Evolutionary conservation across 148 eudicot species (phyloP).

Genomic region (Cornus kousa): DNA sequence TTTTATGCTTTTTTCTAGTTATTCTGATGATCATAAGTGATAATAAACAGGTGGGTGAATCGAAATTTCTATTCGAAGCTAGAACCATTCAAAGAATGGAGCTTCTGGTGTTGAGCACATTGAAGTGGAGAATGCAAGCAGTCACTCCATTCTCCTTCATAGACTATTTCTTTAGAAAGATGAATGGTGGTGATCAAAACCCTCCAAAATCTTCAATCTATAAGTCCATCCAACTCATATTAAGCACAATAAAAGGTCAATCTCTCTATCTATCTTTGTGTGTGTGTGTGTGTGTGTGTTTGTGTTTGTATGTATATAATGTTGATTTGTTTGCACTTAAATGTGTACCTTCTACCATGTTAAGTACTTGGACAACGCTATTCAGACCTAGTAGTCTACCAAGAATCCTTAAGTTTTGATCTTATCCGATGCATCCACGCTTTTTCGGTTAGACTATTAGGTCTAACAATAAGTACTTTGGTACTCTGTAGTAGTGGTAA

Average conservation of each 20-base stretch:
- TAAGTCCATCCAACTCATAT: conserved; percentile 52
- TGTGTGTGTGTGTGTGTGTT: neutral
- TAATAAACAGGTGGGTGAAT: conserved; percentile 45
- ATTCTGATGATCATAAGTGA: neutral
- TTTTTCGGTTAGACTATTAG: too few relatives aligned
- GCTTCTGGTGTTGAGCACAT: conserved; percentile 65
- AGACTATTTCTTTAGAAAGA: conserved; percentile 53
- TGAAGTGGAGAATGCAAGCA: conserved; percentile 86
- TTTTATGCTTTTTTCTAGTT: neutral
- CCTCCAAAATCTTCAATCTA: conserved; percentile 38
- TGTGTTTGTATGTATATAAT: neutral
- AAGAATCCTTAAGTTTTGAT: too few relatives aligned
- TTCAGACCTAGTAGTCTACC: too few relatives aligned
- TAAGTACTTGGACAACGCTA: neutral
- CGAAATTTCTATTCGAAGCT: conserved; percentile 61
- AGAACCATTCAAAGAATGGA: conserved; percentile 76
- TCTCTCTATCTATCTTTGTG: neutral
- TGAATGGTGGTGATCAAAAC: conserved; percentile 47
- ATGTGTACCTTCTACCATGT: neutral
- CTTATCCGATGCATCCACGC: too few relatives aligned
- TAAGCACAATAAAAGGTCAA: conserved; percentile 55
- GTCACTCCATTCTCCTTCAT: conserved; percentile 76
- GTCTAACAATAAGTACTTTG: too few relatives aligned
- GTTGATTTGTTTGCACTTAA: too few relatives aligned
- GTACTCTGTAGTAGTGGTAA: neutral